Evolutionary conservation across 1,139 yeast genomes (phyloP).

Genomic region (Pichia sp.): DNA sequence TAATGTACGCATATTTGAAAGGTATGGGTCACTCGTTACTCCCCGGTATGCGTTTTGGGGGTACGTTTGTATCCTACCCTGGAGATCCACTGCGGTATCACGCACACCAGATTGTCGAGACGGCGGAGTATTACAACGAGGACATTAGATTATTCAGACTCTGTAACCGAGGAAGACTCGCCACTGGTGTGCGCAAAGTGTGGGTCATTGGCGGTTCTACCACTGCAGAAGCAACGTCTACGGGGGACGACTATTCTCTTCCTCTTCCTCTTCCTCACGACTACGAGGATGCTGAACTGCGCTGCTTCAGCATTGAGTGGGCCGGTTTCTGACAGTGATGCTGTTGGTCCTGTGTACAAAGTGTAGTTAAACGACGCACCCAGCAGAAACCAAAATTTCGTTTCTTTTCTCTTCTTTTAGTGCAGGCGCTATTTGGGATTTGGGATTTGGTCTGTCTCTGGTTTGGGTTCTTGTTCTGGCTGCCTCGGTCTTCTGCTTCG

Average conservation of each 20-base stretch:
- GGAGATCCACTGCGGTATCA: constrained; percentile 92
- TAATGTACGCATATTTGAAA: constrained; percentile 39
- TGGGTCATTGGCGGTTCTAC: constrained; percentile 50
- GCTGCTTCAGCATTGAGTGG: constrained; percentile 67
- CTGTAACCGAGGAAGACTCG: constrained; percentile 80
- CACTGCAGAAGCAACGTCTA: background rate
- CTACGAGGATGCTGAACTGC: constrained; percentile 20
- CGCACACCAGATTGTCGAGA: constrained; percentile 72
- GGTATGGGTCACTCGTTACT: constrained; percentile 46
- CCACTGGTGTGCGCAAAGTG: constrained; percentile 86
- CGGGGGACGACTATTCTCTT: background rate
- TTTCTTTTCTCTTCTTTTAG: too few relatives aligned
- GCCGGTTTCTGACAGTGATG: constrained; percentile 56
- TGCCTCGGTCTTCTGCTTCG: too few relatives aligned
- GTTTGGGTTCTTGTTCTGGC: too few relatives aligned
- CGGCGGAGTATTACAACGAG: constrained; percentile 40
- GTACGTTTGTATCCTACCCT: constrained; percentile 82
- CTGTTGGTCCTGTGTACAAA: too few relatives aligned
- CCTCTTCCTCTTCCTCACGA: background rate
- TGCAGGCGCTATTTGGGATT: too few relatives aligned
- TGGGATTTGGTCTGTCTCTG: too few relatives aligned
- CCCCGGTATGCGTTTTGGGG: constrained; percentile 91
- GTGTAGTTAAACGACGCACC: too few relatives aligned
- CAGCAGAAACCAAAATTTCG: too few relatives aligned
- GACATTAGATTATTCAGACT: constrained; percentile 49